Conservation (phyloP, 345 rosid genomes). For the Turritis glabra region DNA sequence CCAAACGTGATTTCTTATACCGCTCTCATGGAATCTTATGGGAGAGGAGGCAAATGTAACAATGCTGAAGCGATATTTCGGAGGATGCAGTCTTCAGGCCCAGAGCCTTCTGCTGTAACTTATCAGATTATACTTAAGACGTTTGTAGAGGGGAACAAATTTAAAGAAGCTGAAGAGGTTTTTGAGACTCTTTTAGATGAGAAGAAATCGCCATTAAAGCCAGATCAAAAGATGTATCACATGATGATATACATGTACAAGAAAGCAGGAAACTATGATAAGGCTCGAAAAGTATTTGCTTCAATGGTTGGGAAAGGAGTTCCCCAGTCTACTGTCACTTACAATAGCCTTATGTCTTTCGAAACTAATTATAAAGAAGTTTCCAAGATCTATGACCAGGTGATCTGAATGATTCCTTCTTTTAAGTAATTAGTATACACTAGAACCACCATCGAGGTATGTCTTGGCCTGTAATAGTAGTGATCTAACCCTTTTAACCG, state of each 20-base stretch:
- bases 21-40: slow-evolving; percentile 95
- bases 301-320: slow-evolving; percentile 76
- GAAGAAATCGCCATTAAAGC: slow-evolving; percentile 68
- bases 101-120: slow-evolving; percentile 89
- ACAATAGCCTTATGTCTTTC: slow-evolving; percentile 92
- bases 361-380: slow-evolving; percentile 93
- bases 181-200: slow-evolving; percentile 73
- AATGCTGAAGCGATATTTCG: slow-evolving; percentile 93
- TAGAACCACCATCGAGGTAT: neutral
- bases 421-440: neutral
- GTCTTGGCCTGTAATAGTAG: neutral
- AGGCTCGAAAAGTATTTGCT: slow-evolving; percentile 75
- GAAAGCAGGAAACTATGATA: slow-evolving; percentile 81
- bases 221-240: slow-evolving; percentile 95
- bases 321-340: slow-evolving; percentile 73
- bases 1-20: slow-evolving; percentile 84
- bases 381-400: slow-evolving; percentile 95
- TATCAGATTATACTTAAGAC: slow-evolving; percentile 88
- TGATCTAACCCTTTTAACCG: slow-evolving; percentile 12
- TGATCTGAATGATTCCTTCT: slow-evolving; percentile 26
- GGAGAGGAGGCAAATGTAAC: slow-evolving; percentile 79
- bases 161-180: slow-evolving; percentile 80
- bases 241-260: slow-evolving; percentile 93
- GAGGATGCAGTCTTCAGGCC: slow-evolving; percentile 91
- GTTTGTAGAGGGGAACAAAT: slow-evolving; percentile 85